Evolutionary conservation across 139 green algal genomes (phyloP), one percentile per base, ranked within the genome.

Genomic region (Diplosphaera chodatii): DNA sequence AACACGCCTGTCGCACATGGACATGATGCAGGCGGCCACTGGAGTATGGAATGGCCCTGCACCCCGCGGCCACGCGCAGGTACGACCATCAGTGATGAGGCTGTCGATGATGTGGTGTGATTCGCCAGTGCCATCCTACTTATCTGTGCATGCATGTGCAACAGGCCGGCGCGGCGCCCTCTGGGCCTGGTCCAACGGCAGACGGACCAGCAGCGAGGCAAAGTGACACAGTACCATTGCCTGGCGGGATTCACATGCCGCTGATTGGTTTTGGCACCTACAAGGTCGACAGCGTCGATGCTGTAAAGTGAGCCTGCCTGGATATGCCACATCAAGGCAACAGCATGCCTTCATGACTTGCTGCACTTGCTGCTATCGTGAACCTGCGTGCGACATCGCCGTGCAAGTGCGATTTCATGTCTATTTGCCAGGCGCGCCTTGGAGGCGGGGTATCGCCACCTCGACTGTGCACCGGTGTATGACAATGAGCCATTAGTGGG

Each of bases 381-480:
- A n/a, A n/a, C n/a, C n/a, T n/a, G n/a, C n/a, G n/a, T n/a, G n/a
- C n/a, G n/a, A n/a, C n/a, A n/a, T n/a, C n/a, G n/a, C n/a, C n/a
- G n/a, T n/a, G n/a, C n/a, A n/a, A n/a, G n/a, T n/a, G n/a, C n/a
- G n/a, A n/a, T 48, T 41, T 25, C 37, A 34, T 40, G 5, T 25
- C 37, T 72, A 28, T 15, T 32, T 6, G 0, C 0, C 72, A 85
- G 79, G 74, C 41, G 21, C 1, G 88, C 86, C 0, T 40, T 91
- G 30, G 72, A 82, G 15, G 40, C 83, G 15, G 90, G 88, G 16
- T 96, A 93, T 72, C 74, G 90, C 55, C 84, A 91, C 73, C 71
- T 96, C 48, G 91, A 96, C 75, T 94, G 88, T 73, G 90, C 90
- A 32, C 65, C 74, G 8, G 74, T 87, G 22, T 96, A 96, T 56